Evolutionary conservation across 2,329 filamentous ascomycete genomes (phyloP).

Genomic region (Fusarium miscanthi): DNA sequence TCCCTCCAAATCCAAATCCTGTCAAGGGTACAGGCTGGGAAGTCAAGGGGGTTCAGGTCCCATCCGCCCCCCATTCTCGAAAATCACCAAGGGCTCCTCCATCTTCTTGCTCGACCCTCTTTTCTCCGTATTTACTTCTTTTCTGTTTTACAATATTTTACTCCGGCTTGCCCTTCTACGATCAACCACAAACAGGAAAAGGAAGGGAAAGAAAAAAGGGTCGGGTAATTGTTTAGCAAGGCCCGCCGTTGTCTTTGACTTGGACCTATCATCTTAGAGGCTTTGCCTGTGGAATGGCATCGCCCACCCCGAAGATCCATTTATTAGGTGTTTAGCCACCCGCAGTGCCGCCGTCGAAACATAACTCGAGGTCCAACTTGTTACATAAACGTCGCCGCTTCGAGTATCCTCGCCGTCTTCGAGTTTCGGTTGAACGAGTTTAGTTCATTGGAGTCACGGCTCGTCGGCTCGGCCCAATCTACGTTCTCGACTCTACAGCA

Average conservation of each 20-base stretch:
- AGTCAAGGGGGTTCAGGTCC: slow-evolving; percentile 1
- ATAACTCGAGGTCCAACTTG: slow-evolving; percentile 8
- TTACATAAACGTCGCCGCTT: slow-evolving; percentile 38
- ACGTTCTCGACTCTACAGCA: slow-evolving; percentile 2
- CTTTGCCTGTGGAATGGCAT: slow-evolving; percentile 37
- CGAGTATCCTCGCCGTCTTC: slow-evolving; percentile 22
- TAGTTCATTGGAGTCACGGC: slow-evolving; percentile 5
- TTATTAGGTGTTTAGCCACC: slow-evolving; percentile 28
- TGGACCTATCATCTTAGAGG: slow-evolving; percentile 23
- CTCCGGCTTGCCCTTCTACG: slow-evolving; percentile 5
- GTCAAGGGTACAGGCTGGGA: slow-evolving; percentile 3
- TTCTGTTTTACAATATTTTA: background rate
- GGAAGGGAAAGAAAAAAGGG: background rate
- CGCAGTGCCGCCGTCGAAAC: slow-evolving; percentile 25
- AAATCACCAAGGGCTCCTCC: slow-evolving; percentile 5
- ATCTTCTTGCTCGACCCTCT: slow-evolving; percentile 22
- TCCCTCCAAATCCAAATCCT: slow-evolving; percentile 1
- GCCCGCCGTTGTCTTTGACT: slow-evolving; percentile 15
- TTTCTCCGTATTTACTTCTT: slow-evolving; percentile 16
- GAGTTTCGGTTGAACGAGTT: slow-evolving; percentile 5
- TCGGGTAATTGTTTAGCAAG: slow-evolving; percentile 24
- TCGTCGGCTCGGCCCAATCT: slow-evolving; percentile 16
- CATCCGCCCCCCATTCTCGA: slow-evolving; percentile 6
- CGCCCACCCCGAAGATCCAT: slow-evolving; percentile 32
- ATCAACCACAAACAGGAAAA: background rate